Percentiles rank a stretch among this genome's conserved stretches.
These are phyloP conservation scores for Cenchrus americanus DNA, from an alignment of 176 grass and related monocot species.

Conservation along the genomic window DNA sequence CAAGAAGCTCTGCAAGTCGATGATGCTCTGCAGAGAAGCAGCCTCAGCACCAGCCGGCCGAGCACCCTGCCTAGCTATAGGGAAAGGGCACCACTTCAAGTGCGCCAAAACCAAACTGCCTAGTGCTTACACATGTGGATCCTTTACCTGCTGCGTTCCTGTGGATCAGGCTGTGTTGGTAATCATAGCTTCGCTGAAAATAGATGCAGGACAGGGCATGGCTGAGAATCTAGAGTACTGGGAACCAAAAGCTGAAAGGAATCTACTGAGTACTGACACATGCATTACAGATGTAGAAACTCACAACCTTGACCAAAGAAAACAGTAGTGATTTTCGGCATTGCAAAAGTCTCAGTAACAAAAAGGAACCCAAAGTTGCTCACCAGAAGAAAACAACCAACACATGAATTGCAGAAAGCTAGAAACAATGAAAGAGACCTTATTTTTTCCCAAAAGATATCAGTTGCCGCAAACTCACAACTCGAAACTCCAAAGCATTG, in stretches of 20 bases:
- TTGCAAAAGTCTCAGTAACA: neutral
- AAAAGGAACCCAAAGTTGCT: neutral
- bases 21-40: constrained; percentile 12
- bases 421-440: neutral
- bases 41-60: neutral
- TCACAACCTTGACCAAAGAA: neutral
- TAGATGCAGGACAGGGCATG: neutral
- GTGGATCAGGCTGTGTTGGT: neutral
- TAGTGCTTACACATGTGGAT: neutral
- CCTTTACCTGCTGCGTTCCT: neutral
- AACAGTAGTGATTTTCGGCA: neutral
- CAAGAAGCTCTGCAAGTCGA: neutral
- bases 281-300: neutral
- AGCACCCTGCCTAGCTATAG: neutral
- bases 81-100: neutral
- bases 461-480: neutral
- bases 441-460: neutral
- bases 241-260: constrained; percentile 41
- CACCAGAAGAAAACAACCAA: neutral
- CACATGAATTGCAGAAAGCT: neutral
- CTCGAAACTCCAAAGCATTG: neutral
- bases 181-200: constrained; percentile 32
- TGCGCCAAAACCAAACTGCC: neutral
- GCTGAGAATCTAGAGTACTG: neutral
- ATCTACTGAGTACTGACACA: constrained; percentile 19